Percentiles rank a stretch among this genome's conserved stretches.
phyloP scores from a whole-genome alignment of 208 protist species.

The Acanthamoeba royreba region DNA sequence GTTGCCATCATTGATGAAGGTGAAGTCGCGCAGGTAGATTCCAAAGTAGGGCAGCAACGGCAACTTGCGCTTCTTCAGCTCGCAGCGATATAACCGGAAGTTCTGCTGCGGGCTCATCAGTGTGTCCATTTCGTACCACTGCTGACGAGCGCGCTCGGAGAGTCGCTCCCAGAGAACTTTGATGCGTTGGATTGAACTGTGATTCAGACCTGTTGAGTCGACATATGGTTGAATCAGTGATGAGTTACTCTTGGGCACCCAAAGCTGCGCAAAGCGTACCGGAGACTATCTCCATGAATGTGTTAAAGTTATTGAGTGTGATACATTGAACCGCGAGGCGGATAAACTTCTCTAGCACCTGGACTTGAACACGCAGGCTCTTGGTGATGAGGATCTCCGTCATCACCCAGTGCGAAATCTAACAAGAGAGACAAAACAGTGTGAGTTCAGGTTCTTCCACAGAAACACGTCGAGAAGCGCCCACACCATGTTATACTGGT shows the following conservation, averaged over 20 bases:
- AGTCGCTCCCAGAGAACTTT: neutral
- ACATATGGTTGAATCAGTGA: no score
- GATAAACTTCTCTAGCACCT: constrained; percentile 25
- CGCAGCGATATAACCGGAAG: neutral
- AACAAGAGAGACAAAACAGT: neutral
- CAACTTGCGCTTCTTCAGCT: neutral
- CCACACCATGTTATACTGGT: neutral
- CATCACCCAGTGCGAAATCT: constrained; percentile 9
- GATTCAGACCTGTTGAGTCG: neutral
- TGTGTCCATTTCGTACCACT: neutral
- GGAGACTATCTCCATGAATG: constrained; percentile 26
- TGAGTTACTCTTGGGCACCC: neutral
- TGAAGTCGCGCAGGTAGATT: constrained; percentile 17
- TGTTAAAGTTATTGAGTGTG: constrained; percentile 26
- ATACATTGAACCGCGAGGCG: neutral
- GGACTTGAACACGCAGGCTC: neutral
- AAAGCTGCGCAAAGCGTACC: neutral
- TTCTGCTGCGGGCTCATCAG: constrained; percentile 5
- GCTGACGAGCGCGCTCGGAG: neutral
- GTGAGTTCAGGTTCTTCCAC: neutral
- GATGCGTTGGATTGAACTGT: neutral
- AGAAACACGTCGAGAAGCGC: no score
- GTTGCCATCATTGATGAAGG: constrained; percentile 38
- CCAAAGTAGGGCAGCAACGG: constrained; percentile 29
- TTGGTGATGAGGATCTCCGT: neutral